Base-by-base conservation (phyloP, 2,329 filamentous ascomycete species). In the Penicillium sp. region DNA sequence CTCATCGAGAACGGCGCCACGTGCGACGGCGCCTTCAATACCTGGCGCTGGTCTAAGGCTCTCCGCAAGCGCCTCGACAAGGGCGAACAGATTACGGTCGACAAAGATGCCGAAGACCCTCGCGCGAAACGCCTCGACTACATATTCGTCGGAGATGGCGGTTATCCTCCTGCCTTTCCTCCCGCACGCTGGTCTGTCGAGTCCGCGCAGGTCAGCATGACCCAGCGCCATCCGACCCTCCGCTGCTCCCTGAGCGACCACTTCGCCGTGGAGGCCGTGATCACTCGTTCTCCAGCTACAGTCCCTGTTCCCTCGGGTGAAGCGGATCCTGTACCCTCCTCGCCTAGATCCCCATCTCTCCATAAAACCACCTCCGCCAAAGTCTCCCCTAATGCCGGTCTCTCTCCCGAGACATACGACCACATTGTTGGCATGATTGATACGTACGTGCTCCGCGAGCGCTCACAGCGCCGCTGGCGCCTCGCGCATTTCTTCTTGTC, bases 201-300 rank as follows among this genome's bases (percentile, higher is more conserved):
- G 43, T 74, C 77, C 6, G 83, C 79, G 3, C 77, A 80, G 34
- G 85, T 98, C 1, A 83, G 84, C 44, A 88, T 96, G 81, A 83
- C 80, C 14, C 78, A 84, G 60, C 82, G 87, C 7, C 90, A 96
- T 64, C 87, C 89, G 0, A 79, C 78, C 1, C 74, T 96, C 1
- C 77, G 81, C 47, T 95, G 89, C 68, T 94, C 88, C 1, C 75
- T 97, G 17, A 96, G 89, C 54, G 91, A 98, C 60, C 93, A 97
- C 64, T 97, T 96, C 64, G 89, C 87, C 15, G 85, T 97, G 37
- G 85, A 91, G 62, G 83, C 87, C 4, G 89, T 87, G 0, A 74
- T 97, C 7, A 67, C 70, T 4, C 74, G 77, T 9, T 70, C 33
- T 20, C 16, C 49, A 9, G 33, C 15, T 13, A 31, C 26, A 38